These are phyloP conservation scores for Scheffersomyces parashehatae DNA, from an alignment of 1,139 yeast genomes.

Conservation along the genomic window DNA sequence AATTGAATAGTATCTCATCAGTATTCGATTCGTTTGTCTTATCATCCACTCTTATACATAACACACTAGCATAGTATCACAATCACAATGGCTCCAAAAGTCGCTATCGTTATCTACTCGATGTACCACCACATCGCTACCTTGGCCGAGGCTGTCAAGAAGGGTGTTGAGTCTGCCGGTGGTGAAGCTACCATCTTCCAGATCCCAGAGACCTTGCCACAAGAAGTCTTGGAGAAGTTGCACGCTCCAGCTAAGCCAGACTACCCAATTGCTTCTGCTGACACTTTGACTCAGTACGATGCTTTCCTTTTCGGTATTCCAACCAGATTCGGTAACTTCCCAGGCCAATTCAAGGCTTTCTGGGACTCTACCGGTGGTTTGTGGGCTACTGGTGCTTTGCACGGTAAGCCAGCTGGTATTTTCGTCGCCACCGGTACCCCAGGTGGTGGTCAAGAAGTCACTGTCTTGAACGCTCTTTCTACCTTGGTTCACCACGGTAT, in stretches of 20 bases:
- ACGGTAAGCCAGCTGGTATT: slow-evolving; percentile 40
- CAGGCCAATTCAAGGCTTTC: slow-evolving; percentile 41
- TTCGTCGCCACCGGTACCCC: slow-evolving; percentile 39
- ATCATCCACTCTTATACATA: background rate
- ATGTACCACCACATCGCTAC: slow-evolving; percentile 38
- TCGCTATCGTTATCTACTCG: slow-evolving; percentile 41
- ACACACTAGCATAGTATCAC: background rate
- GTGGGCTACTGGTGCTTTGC: slow-evolving; percentile 37
- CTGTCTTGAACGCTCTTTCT: slow-evolving; percentile 34
- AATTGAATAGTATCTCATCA: too few relatives aligned
- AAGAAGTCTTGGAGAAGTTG: slow-evolving; percentile 27
- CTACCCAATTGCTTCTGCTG: slow-evolving; percentile 33
- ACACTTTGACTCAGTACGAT: slow-evolving; percentile 34
- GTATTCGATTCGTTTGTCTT: too few relatives aligned
- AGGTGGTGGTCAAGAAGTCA: slow-evolving; percentile 45
- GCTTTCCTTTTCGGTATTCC: slow-evolving; percentile 42
- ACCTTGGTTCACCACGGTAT: slow-evolving; percentile 40
- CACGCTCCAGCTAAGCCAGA: slow-evolving; percentile 36
- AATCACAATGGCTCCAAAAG: slow-evolving; percentile 29
- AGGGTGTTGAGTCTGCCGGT: slow-evolving; percentile 40
- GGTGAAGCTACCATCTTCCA: slow-evolving; percentile 39
- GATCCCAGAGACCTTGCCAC: slow-evolving; percentile 36
- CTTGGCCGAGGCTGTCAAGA: slow-evolving; percentile 36
- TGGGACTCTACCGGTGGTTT: slow-evolving; percentile 43
- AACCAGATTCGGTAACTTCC: slow-evolving; percentile 40